Conservation (phyloP, 306 rosid species). For the Vigna nakashimae region DNA sequence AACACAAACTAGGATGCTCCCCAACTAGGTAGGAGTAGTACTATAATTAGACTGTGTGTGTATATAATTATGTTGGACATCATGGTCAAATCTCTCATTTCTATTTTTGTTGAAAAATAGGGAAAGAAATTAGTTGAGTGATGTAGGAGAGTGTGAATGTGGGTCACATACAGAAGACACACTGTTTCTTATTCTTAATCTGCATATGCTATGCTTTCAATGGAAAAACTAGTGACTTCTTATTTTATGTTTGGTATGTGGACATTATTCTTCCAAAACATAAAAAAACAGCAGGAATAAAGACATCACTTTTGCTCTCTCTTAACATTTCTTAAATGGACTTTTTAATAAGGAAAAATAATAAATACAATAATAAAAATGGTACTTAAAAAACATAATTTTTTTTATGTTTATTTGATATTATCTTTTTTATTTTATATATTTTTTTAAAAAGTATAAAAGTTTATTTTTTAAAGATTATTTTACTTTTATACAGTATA, state of each 20-base stretch:
- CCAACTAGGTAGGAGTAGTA: conserved; percentile 46
- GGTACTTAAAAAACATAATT: too few relatives aligned
- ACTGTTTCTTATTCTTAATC: conserved; percentile 39
- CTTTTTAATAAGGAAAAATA: too few relatives aligned
- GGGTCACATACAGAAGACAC: conserved; percentile 45
- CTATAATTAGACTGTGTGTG: conserved; percentile 33
- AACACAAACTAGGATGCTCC: conserved; percentile 47
- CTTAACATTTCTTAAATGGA: conserved; percentile 37
- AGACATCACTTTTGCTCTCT: conserved; percentile 38
- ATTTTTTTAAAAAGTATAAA: too few relatives aligned
- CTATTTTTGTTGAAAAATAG: conserved; percentile 38
- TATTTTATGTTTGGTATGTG: conserved; percentile 30
- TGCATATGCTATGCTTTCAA: conserved; percentile 46
- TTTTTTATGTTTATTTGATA: too few relatives aligned
- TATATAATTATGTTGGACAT: conserved; percentile 29
- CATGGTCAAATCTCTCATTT: conserved; percentile 36
- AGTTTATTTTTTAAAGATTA: too few relatives aligned
- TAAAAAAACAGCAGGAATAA: conserved; percentile 26
- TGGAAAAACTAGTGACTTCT: conserved; percentile 44
- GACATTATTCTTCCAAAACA: conserved; percentile 45
- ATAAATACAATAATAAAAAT: too few relatives aligned
- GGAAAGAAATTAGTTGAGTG: conserved; percentile 45
- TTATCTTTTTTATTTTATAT: too few relatives aligned
- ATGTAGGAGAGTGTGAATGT: conserved; percentile 40
- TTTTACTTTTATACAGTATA: fast-evolving